These are phyloP conservation scores for Didymella pinodella DNA, from an alignment of 2,329 filamentous ascomycete genomes.

Conservation along the genomic window DNA sequence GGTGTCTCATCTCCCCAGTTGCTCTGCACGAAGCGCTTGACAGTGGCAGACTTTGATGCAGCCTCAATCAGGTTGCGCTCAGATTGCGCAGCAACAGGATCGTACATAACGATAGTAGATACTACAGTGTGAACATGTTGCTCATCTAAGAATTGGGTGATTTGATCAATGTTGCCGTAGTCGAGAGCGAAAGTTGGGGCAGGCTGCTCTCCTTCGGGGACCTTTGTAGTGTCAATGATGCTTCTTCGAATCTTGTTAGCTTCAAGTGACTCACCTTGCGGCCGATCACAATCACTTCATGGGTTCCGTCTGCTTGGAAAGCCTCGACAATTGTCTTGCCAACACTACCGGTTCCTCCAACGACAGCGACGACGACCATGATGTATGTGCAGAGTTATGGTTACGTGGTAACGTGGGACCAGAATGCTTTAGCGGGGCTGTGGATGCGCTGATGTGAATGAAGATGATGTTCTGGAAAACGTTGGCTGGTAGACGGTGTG, in stretches of 20 bases:
- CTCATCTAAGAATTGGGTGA: slow-evolving; percentile 42
- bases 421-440: neutral
- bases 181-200: slow-evolving; percentile 36
- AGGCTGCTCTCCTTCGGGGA: slow-evolving; percentile 13
- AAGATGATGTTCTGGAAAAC: neutral
- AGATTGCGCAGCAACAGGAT: slow-evolving; percentile 31
- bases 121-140: slow-evolving; percentile 57
- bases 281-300: slow-evolving; percentile 54
- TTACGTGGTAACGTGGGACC: neutral
- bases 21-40: slow-evolving; percentile 29
- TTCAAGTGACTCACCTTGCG: slow-evolving; percentile 47
- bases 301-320: slow-evolving; percentile 46
- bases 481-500: neutral
- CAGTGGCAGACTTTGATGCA: slow-evolving; percentile 16
- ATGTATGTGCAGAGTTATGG: neutral
- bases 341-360: slow-evolving; percentile 58
- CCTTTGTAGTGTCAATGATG: slow-evolving; percentile 3
- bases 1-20: slow-evolving; percentile 25
- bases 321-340: slow-evolving; percentile 59
- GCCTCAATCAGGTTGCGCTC: slow-evolving; percentile 26
- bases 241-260: neutral
- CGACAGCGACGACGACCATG: slow-evolving; percentile 57
- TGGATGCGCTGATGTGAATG: neutral
- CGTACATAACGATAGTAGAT: slow-evolving; percentile 51
- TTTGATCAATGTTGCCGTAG: slow-evolving; percentile 44